A percentile compares a stretch with the other conserved stretches of the same genome.
phyloP scores from a whole-genome alignment of 441 rosid species.

The Euphorbia schlechtendalii region DNA sequence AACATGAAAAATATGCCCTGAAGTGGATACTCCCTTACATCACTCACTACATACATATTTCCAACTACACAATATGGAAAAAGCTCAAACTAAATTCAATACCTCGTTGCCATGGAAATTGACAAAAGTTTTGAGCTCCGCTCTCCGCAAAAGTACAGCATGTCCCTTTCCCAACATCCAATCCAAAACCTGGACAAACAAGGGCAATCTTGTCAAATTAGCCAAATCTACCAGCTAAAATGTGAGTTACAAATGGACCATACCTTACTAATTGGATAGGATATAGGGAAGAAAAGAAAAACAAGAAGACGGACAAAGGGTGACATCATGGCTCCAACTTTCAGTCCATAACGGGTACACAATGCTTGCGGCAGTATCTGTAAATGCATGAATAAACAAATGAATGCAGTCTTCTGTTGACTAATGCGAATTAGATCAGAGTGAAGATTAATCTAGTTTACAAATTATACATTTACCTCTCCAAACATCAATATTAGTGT shows the following conservation, averaged over 20 bases:
- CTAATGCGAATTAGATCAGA: not conserved
- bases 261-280: conserved; percentile 94
- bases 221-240: conserved; percentile 11
- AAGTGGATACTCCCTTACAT: conserved; percentile 14
- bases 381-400: conserved; percentile 12
- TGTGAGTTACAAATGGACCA: conserved; percentile 10
- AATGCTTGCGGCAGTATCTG: conserved; percentile 90
- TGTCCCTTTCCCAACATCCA: conserved; percentile 98
- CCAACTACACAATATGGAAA: not conserved
- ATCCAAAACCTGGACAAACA: conserved; percentile 59
- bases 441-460: not conserved
- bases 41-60: conserved; percentile 13
- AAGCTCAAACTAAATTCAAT: conserved; percentile 1
- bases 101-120: conserved; percentile 92
- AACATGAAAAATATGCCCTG: conserved; percentile 16
- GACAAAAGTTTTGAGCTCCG: conserved; percentile 86
- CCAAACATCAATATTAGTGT: conserved; percentile 77
- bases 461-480: conserved; percentile 47
- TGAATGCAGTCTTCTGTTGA: conserved; percentile 1
- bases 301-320: conserved; percentile 75
- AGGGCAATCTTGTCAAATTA: not conserved
- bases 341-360: conserved; percentile 82
- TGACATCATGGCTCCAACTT: conserved; percentile 75
- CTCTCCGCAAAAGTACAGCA: conserved; percentile 77
- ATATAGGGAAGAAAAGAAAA: conserved; percentile 59